Base-by-base conservation (phyloP, 169 alveolate species). In the Cryptosporidium viatorum region DNA sequence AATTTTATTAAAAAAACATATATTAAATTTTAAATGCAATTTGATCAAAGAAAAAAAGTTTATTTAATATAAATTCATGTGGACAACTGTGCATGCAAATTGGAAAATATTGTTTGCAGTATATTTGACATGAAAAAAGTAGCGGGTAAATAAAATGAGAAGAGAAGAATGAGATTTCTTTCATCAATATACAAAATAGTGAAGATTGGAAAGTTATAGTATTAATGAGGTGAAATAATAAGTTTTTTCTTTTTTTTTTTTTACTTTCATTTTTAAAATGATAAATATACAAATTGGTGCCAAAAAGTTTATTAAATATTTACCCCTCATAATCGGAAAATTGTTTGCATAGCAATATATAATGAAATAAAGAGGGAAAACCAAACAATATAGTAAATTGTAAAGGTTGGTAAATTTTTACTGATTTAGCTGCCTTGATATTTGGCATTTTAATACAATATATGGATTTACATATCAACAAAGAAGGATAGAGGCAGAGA, bases 321-420 rank as follows among this genome's bases (percentile, higher is more conserved):
- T 55, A 26, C 67, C 67, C 67, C 67, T 55, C 67, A 55, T 55
- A 3, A n/a, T 55, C 67, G 67, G 67, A n/a, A 55, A 21, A 55
- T 55, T n/a, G 31, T 55, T 55, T 55, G 35, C 67, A 55, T 6
- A 55, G 29, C 21, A 26, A 26, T 55, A 41, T 9, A 26, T 21
- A 21, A 8, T 16, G 18, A 8, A 3, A 48, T 48, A 48, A 48
- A 26, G 67, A 55, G 67, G 37, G 67, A 55, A 55, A 55, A 55
- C 35, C 1, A 23, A 23, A 55, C 0, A 55, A 16, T 21, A n/a
- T 55, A 55, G 18, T n/a, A 26, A 55, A n/a, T 45, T 45, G 4
- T n/a, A 55, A 26, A 55, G 67, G 10, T 26, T 9, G 26, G 67
- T 55, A 55, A 55, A 55, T n/a, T 55, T 21, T 26, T 10, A 12